Percentiles rank a stretch among this genome's conserved stretches.
These are phyloP conservation scores for Geotrichum fermentans DNA, from an alignment of 1,139 yeast genomes.

Conservation along the genomic window DNA sequence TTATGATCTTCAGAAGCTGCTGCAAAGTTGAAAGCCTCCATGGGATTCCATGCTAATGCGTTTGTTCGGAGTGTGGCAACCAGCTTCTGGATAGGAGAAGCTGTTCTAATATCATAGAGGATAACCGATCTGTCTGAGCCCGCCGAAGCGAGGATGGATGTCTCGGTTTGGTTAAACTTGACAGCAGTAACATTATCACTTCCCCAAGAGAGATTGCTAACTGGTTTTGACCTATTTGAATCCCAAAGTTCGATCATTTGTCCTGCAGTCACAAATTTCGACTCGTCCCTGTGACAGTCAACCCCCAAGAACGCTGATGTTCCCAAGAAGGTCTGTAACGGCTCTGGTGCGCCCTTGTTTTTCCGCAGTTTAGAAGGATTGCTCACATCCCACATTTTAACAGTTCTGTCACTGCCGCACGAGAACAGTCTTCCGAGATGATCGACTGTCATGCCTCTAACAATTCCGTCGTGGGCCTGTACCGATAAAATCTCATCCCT, in stretches of 20 bases:
- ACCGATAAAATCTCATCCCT: slow-evolving; percentile 71
- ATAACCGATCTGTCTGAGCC: slow-evolving; percentile 92
- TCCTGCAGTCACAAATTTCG: slow-evolving; percentile 87
- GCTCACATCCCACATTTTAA: slow-evolving; percentile 68
- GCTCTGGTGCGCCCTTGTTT: slow-evolving; percentile 23
- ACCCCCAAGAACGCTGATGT: slow-evolving; percentile 79
- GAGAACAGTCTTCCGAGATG: slow-evolving; percentile 64
- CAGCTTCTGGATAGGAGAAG: slow-evolving; percentile 86
- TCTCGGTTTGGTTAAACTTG: slow-evolving; percentile 84
- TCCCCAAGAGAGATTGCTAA: slow-evolving; percentile 86
- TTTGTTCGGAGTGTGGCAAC: slow-evolving; percentile 80
- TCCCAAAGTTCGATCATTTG: slow-evolving; percentile 89
- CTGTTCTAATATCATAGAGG: slow-evolving; percentile 86
- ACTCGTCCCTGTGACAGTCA: slow-evolving; percentile 77
- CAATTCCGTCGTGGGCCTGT: slow-evolving; percentile 88
- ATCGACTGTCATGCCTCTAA: slow-evolving; percentile 79
- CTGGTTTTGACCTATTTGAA: slow-evolving; percentile 66
- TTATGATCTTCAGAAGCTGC: slow-evolving; percentile 94
- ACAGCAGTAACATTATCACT: slow-evolving; percentile 84
- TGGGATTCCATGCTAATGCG: slow-evolving; percentile 91
- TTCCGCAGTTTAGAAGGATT: slow-evolving; percentile 20
- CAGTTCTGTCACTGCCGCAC: slow-evolving; percentile 86
- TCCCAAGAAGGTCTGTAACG: slow-evolving; percentile 68
- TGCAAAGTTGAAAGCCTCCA: slow-evolving; percentile 93
- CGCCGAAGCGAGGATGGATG: slow-evolving; percentile 81